Evolutionary conservation across 306 rosid species (phyloP), one percentile per base, ranked within the genome.

Genomic region (Casuarina equisetifolia): DNA sequence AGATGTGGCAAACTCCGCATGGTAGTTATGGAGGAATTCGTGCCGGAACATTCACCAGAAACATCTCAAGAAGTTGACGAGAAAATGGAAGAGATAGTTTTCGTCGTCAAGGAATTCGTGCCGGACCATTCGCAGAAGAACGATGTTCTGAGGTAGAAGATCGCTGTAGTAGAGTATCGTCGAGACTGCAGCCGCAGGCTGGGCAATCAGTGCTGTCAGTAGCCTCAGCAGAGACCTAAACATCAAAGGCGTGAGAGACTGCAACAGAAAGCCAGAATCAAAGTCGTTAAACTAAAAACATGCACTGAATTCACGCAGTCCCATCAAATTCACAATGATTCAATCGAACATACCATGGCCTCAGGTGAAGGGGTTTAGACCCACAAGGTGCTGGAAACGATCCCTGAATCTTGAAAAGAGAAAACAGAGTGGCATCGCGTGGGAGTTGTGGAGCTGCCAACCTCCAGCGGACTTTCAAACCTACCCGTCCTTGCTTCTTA

Each of bases 81-180:
- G 82, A 61, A 90, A 87, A 80, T 82, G 88, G 88, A 90, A 92
- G 40, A 90, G 62, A 55, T 81, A 80, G 74, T 88, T 89, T 11
- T 90, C 91, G 20, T 53, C 79, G 46, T 86, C 79, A 0, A 89
- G 93, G 72, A 92, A 70, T 44, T 92, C 90, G 3, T 82, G 89
- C 0, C 85, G 87, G 52, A 90, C 92, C 83, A 90, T 32, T 86
- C 97, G 86, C 58, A 82, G 49, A 11, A 86, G 77, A 50, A 83
- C 42, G 68, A 63, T 46, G 69, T 81, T 82, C 74, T 80, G 91
- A 72, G 96, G 97, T 1, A 92, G 76, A 82, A 92, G 88, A 59
- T 88, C 87, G 12, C 96, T 80, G 83, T 90, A 86, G 72, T 80
- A 89, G 6, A 89, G 83, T 63, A 89, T 58, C 25, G 97, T 92